Conservation (phyloP, 768 basidiomycete species). For the Termitomyces sp. region DNA sequence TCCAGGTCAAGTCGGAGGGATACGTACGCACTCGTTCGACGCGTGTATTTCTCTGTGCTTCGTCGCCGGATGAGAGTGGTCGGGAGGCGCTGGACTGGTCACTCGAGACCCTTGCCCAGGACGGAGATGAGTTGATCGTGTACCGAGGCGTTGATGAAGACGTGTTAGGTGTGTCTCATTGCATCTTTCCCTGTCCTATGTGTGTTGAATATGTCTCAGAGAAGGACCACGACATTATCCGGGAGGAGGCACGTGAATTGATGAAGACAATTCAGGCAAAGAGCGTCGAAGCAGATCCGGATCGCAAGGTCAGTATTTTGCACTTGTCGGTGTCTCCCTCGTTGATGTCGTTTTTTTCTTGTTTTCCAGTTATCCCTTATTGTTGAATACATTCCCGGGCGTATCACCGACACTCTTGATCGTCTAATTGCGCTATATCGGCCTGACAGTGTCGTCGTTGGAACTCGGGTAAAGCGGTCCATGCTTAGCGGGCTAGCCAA, state of each 20-base stretch:
- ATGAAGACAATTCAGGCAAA: conserved; percentile 78
- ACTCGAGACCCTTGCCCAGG: conserved; percentile 77
- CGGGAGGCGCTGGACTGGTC: conserved; percentile 88
- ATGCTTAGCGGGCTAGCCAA: conserved; percentile 31
- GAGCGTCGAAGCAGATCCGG: conserved; percentile 69
- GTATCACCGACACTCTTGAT: conserved; percentile 84
- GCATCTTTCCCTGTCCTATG: background rate
- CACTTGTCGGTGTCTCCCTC: background rate
- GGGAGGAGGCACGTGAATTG: conserved; percentile 83
- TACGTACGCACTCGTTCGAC: conserved; percentile 73
- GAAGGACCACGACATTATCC: conserved; percentile 68
- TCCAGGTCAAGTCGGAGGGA: conserved; percentile 78
- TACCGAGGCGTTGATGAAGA: conserved; percentile 88
- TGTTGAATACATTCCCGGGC: conserved; percentile 91
- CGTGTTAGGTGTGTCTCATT: conserved; percentile 53
- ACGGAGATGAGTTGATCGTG: conserved; percentile 90
- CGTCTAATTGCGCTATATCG: conserved; percentile 89
- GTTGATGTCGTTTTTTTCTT: background rate
- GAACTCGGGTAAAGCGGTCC: conserved; percentile 65
- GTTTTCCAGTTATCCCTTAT: conserved; percentile 70
- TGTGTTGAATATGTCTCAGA: conserved; percentile 30
- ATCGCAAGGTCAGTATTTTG: conserved; percentile 57
- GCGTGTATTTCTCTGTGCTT: conserved; percentile 85
- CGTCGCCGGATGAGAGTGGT: conserved; percentile 85
- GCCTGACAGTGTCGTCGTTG: conserved; percentile 90